These are phyloP conservation scores for Taxawa tesnikishii DNA, from an alignment of 2,329 filamentous ascomycete species.

Conservation along the genomic window DNA sequence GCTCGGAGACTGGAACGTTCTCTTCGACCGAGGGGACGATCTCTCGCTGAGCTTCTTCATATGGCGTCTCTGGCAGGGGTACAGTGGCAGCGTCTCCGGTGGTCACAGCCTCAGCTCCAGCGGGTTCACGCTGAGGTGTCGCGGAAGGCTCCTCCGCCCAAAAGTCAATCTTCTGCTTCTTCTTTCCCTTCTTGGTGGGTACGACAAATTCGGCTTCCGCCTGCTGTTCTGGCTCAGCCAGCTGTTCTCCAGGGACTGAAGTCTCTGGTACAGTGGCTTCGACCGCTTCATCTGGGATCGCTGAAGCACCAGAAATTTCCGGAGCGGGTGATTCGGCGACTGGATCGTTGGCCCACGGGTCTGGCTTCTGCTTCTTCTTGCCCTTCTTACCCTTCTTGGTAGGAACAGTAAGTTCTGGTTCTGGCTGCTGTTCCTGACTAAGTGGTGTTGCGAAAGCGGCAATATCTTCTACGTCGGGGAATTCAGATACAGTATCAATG, in stretches of 20 bases:
- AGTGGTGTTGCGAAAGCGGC: too few relatives aligned
- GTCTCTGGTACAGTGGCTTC: too few relatives aligned
- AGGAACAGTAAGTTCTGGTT: slow-evolving; percentile 7
- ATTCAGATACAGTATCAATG: too few relatives aligned
- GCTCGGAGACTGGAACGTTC: too few relatives aligned
- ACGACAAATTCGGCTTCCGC: slow-evolving; percentile 5
- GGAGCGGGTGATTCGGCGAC: too few relatives aligned
- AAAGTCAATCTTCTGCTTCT: slow-evolving; percentile 1
- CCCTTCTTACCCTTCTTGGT: slow-evolving; percentile 16
- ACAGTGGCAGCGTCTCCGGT: slow-evolving; percentile 1
- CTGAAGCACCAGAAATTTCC: too few relatives aligned
- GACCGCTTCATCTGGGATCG: too few relatives aligned
- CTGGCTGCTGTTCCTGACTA: not conserved
- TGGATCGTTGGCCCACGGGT: not conserved
- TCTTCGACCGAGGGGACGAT: too few relatives aligned
- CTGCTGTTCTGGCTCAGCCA: slow-evolving; percentile 1
- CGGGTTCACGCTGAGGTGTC: too few relatives aligned
- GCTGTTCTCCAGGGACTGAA: not conserved
- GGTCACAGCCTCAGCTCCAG: slow-evolving; percentile 6
- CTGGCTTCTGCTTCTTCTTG: slow-evolving; percentile 1
- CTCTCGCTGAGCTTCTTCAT: too few relatives aligned
- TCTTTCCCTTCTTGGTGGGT: slow-evolving; percentile 8
- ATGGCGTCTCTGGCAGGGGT: not conserved
- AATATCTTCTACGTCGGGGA: too few relatives aligned
- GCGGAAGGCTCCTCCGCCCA: too few relatives aligned